Conservation (phyloP, 208 protist species). For the Trypanosoma conorhini region DNA sequence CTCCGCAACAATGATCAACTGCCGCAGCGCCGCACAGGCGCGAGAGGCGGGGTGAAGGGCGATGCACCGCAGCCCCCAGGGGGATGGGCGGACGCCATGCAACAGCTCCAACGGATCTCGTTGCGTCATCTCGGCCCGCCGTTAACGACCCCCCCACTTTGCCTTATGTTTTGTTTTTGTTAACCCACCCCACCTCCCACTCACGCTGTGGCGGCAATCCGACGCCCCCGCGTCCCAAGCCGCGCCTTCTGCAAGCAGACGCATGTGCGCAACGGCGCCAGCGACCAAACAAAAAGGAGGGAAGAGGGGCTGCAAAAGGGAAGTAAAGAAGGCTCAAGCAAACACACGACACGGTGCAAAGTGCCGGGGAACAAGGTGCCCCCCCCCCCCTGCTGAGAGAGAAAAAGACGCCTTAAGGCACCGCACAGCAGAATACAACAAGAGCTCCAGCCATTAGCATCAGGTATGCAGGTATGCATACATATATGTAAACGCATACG, state of each 20-base stretch:
- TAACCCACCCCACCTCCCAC: too few relatives aligned
- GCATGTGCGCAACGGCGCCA: background rate
- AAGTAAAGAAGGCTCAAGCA: too few relatives aligned
- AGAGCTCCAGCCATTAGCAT: background rate
- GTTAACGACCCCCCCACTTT: too few relatives aligned
- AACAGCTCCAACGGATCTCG: background rate
- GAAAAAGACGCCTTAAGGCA: too few relatives aligned
- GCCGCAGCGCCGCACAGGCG: conserved; percentile 8
- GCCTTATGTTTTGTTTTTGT: too few relatives aligned
- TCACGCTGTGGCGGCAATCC: too few relatives aligned
- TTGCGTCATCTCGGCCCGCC: background rate
- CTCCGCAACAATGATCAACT: conserved; percentile 15
- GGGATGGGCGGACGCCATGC: background rate
- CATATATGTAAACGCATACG: background rate
- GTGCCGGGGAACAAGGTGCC: too few relatives aligned
- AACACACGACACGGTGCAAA: too few relatives aligned
- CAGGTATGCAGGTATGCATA: background rate
- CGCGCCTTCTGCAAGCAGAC: background rate
- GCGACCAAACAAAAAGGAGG: background rate
- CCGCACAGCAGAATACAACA: background rate
- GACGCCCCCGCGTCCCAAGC: too few relatives aligned
- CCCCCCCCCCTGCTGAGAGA: too few relatives aligned
- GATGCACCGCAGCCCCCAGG: conserved; percentile 20
- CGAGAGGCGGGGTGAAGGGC: background rate
- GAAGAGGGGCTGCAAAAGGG: background rate